Evolutionary conservation across 768 basidiomycete genomes (phyloP), one percentile per base, ranked within the genome.

Genomic region (Termitomyces sp.): DNA sequence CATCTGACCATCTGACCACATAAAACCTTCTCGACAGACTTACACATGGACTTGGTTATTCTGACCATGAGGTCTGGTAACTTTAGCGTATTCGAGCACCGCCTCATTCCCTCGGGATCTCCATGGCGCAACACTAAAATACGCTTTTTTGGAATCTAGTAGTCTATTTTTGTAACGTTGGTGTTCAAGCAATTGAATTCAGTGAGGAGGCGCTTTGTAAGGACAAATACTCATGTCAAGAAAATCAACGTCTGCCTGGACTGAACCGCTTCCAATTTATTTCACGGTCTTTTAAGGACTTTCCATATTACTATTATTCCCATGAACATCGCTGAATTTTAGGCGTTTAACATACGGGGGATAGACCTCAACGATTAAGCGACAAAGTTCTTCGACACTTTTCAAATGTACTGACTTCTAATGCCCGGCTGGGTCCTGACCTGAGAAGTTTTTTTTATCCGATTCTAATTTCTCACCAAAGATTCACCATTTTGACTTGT

Each of bases 1-100:
- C 63, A 63, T 61, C 41, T 62, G 60, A 61, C 57, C 56, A 61
- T 28, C 28, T 28, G 56, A 57, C 48, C 11, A 49, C 5, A 30
- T 30, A 55, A 45, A 45, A 49, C 54, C 58, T 55, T 61, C 54
- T 57, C 48, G 57, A 35, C 18, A 46, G 40, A 30, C 18, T 55
- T 59, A 53, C 56, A 61, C 55, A 55, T 47, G 35, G 55, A 55
- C 13, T 56, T 30, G 48, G 22, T 55, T 46, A 50, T 55, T 58
- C 53, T 45, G 48, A 50, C 50, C 60, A 61, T 59, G 56, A 48
- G 56, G 55, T 50, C 28, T 50, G 45, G n/a, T 5, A 45, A 44
- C 46, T 55, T 51, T 56, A 41, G 49, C 43, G 13, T 32, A 51
- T 54, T 55, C 28, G 16, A 51, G 54, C 52, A 57, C 57, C 44